Evolutionary conservation across 768 basidiomycete genomes (phyloP).

Genomic region (Tulasnella sp.): DNA sequence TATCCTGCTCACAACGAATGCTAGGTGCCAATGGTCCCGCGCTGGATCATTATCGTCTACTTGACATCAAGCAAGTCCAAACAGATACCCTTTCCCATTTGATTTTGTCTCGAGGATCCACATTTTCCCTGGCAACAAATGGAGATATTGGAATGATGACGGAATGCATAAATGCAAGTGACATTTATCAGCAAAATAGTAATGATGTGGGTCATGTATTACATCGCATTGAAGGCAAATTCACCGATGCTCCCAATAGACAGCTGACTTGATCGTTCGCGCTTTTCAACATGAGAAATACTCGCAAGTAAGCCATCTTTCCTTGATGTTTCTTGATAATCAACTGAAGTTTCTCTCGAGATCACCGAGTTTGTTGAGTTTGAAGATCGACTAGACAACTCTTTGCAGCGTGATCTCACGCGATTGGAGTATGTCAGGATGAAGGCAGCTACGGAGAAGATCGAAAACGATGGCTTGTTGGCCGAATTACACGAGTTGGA

Average conservation of each 20-base stretch:
- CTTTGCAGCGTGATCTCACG: slow-evolving; percentile 68
- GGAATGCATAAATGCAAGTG: slow-evolving; percentile 66
- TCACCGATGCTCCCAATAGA: slow-evolving; percentile 31
- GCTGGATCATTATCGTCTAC: slow-evolving; percentile 61
- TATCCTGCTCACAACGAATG: slow-evolving; percentile 1
- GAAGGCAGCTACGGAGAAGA: slow-evolving; percentile 60
- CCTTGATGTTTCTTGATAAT: background rate
- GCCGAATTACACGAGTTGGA: slow-evolving; percentile 76
- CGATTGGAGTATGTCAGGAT: slow-evolving; percentile 78
- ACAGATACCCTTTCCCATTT: slow-evolving; percentile 82
- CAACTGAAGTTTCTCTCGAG: slow-evolving; percentile 26
- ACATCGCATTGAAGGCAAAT: slow-evolving; percentile 4
- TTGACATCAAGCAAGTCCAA: slow-evolving; percentile 77
- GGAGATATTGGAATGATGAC: slow-evolving; percentile 65
- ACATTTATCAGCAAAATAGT: slow-evolving; percentile 68
- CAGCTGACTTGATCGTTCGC: slow-evolving; percentile 64
- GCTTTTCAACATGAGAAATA: slow-evolving; percentile 74
- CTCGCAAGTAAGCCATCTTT: slow-evolving; percentile 42
- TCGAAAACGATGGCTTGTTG: slow-evolving; percentile 59
- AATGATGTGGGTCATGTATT: slow-evolving; percentile 44
- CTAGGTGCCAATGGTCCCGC: slow-evolving; percentile 60
- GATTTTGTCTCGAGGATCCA: slow-evolving; percentile 59
- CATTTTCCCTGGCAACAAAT: slow-evolving; percentile 60
- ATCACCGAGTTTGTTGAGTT: slow-evolving; percentile 76
- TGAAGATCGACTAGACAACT: slow-evolving; percentile 69